Evolutionary conservation across 371 early-diverging fungal genomes (phyloP).

Genomic region (Rhizomucor pusillus): DNA sequence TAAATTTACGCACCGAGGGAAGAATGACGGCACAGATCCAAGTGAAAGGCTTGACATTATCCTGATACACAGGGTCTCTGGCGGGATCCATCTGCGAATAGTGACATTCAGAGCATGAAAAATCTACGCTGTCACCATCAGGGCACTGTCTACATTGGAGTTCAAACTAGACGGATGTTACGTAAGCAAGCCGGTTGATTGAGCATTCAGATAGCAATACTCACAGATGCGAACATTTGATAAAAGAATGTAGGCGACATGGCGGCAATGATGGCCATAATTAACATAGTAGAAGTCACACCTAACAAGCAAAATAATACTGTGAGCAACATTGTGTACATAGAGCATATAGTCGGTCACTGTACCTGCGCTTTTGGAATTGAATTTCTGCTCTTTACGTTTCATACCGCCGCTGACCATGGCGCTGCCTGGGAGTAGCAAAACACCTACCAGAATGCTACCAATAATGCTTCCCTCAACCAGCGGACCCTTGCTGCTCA

Average conservation of each 20-base stretch:
- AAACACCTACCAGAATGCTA: slow-evolving; percentile 83
- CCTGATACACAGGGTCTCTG: slow-evolving; percentile 79
- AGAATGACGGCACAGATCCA: slow-evolving; percentile 85
- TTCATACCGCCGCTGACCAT: slow-evolving; percentile 94
- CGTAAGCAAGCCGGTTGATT: not conserved
- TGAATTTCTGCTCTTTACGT: slow-evolving; percentile 90
- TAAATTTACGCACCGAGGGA: slow-evolving; percentile 46
- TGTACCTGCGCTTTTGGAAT: slow-evolving; percentile 86
- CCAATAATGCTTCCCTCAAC: slow-evolving; percentile 95
- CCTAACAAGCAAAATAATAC: slow-evolving; percentile 32
- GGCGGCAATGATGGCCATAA: slow-evolving; percentile 90
- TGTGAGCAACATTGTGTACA: not conserved
- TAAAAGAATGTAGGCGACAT: slow-evolving; percentile 95
- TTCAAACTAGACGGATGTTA: slow-evolving; percentile 47
- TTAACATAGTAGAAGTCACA: slow-evolving; percentile 93
- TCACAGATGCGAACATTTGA: slow-evolving; percentile 81
- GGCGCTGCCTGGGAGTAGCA: slow-evolving; percentile 89
- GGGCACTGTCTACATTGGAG: slow-evolving; percentile 57
- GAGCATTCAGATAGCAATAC: slow-evolving; percentile 1
- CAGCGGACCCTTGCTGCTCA: slow-evolving; percentile 81
- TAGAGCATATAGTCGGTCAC: not conserved
- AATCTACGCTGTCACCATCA: slow-evolving; percentile 10
- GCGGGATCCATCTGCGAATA: slow-evolving; percentile 66
- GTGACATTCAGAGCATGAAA: slow-evolving; percentile 59
- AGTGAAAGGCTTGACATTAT: slow-evolving; percentile 81